Evolutionary conservation across 305 asterid genomes (phyloP), one percentile per base, ranked within the genome.

Genomic region (Rubia peregrina): DNA sequence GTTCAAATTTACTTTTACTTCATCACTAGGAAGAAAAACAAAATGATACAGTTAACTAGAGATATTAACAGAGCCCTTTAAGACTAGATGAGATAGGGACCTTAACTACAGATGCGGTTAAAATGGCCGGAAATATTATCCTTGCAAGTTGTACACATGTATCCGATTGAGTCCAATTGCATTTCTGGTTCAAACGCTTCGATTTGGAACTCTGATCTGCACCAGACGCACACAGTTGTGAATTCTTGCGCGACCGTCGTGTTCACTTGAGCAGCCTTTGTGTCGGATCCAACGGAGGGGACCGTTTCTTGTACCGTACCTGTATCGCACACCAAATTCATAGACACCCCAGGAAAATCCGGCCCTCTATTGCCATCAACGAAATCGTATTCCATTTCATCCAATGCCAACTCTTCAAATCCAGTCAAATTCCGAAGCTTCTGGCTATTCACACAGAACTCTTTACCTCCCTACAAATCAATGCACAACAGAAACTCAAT

Each of bases 61-160:
- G 41, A 24, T 57, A 62, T 78, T 41, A 69, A 80, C 72, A 74
- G 59, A 62, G 59, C 33, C 42, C 36, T 12, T 61, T 1, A 51
- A 22, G 46, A 74, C 87, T 86, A 88, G 81, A 83, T 80, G 73
- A 75, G 83, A 68, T 76, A 78, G 43, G 68, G 83, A 76, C 80
- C 83, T 84, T 84, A 90, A 61, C 46, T 90, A 86, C 71, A 88
- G 85, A 73, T 83, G 66, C 80, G 84, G 73, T 81, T 79, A 36
- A 90, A 85, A 82, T 93, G 96, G 71, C 96, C 98, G 16, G 96
- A 91, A 71, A 94, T 88, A 71, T 86, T 88, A 73, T 87, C 82
- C 86, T 94, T 94, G 91, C 98, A 94, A 17, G 87, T 84, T 66
- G 96, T 96, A 76, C 98, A 94, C 97, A 94, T 94, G 69, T 88